phyloP scores from a whole-genome alignment of 2,329 filamentous ascomycete genomes.

The Aspergillus pseudoterreus region DNA sequence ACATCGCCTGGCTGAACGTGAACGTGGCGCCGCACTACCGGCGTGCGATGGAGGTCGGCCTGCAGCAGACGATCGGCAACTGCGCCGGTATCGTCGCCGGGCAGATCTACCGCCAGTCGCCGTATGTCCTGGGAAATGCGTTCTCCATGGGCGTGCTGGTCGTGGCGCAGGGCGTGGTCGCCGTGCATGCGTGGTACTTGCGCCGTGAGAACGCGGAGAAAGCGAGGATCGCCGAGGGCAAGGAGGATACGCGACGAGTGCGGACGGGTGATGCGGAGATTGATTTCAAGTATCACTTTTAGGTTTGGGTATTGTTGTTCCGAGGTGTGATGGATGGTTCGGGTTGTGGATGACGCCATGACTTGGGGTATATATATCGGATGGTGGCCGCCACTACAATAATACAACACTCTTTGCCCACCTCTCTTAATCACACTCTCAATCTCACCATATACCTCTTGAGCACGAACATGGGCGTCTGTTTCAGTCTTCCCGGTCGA shows the following conservation, averaged over 20 bases:
- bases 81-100: slow-evolving; percentile 48
- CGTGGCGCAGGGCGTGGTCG: slow-evolving; percentile 36
- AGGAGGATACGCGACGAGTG: slow-evolving; percentile 44
- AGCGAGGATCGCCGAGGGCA: slow-evolving; percentile 38
- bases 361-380: not conserved
- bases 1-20: slow-evolving; percentile 47
- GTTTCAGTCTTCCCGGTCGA: not conserved
- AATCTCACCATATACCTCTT: not conserved
- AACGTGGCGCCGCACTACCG: slow-evolving; percentile 49
- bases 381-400: not conserved
- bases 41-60: slow-evolving; percentile 45
- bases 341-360: not conserved
- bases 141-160: slow-evolving; percentile 37
- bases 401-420: too few species aligned
- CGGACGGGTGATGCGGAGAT: slow-evolving; percentile 47
- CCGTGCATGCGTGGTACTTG: slow-evolving; percentile 43
- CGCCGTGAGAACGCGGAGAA: slow-evolving; percentile 39
- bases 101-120: slow-evolving; percentile 41
- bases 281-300: slow-evolving; percentile 48
- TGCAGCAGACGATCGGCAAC: slow-evolving; percentile 48
- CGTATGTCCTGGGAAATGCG: slow-evolving; percentile 34
- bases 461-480: not conserved
- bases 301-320: not conserved
- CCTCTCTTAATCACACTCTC: too few species aligned
- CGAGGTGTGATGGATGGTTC: not conserved